Evolutionary conservation across 108 stramenopile species (phyloP), one percentile per base, ranked within the genome.

Genomic region (Fistulifera pelliculosa): DNA sequence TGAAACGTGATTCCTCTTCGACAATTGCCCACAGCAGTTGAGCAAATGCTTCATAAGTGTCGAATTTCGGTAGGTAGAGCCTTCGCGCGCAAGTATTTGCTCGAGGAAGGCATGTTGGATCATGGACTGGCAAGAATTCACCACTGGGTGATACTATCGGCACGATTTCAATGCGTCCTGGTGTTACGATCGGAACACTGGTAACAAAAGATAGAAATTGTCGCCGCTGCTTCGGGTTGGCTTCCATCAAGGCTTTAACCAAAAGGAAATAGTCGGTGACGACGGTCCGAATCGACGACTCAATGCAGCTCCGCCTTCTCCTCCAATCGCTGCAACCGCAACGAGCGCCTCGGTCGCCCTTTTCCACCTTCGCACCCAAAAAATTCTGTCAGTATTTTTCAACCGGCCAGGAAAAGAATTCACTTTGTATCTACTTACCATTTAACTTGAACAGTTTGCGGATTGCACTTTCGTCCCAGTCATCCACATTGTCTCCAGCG

Each of bases 281-380:
- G 66, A 43, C 7, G 63, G 63, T 39, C 68, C 70, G 41, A 77
- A 77, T 15, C 71, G 68, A 26, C 76, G 61, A 47, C 55, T 62
- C 0, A 64, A 22, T 17, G 65, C 15, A 19, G 67, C 63, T 17
- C 71, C 76, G 8, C 70, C 68, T 58, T 77, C 71, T 15, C 76
- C 76, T 1, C 76, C 76, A 18, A 77, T 77, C 5, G 76, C 71
- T 24, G 76, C 76, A 28, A 77, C 76, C 7, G 71, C 76, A 12
- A 77, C 76, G 31, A 77, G 52, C 7, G 76, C 76, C 49, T 77
- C 76, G 12, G 68, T 49, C 12, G 68, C 71, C 71, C 76, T 45
- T 68, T 76, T 21, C 62, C 68, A 5, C 66, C 62, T 35, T 35
- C 6, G 8, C 8, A 35, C 1, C 21, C 19, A 15, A 17, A n/a